These are phyloP conservation scores for Cryptosporidium andersoni DNA, from an alignment of 169 alveolate species.

Conservation along the genomic window DNA sequence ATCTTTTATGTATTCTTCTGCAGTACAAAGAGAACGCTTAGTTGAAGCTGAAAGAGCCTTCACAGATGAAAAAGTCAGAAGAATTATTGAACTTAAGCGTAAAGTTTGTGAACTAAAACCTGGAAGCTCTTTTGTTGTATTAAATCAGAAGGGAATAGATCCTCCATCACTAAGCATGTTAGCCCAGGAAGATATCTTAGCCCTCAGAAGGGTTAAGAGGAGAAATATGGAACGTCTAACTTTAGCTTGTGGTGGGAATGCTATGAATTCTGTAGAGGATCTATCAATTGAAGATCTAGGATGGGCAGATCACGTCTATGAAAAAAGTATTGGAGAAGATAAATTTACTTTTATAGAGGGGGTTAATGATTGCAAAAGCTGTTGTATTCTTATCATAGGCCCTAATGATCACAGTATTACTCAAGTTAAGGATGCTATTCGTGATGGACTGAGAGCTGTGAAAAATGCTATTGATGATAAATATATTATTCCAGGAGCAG, in stretches of 20 bases:
- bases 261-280: constrained; percentile 96
- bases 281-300: constrained; percentile 95
- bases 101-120: constrained; percentile 82
- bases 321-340: constrained; percentile 95
- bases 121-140: constrained; percentile 89
- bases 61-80: constrained; percentile 96
- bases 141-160: constrained; percentile 99
- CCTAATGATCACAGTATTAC: constrained; percentile 96
- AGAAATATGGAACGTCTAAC: constrained; percentile 98
- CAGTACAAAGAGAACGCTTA: constrained; percentile 96
- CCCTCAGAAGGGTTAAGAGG: constrained; percentile 95
- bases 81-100: constrained; percentile 94
- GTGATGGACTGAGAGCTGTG: constrained; percentile 98
- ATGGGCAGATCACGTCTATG: constrained; percentile 94
- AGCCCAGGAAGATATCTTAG: constrained; percentile 97
- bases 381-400: constrained; percentile 96
- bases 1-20: constrained; percentile 96
- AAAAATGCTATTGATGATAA: constrained; percentile 94
- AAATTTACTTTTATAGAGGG: constrained; percentile 98
- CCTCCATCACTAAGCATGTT: constrained; percentile 98
- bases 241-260: constrained; percentile 98
- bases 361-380: constrained; percentile 93
- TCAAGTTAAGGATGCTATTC: constrained; percentile 93
- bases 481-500: constrained; percentile 97
- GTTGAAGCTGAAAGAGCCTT: constrained; percentile 94